phyloP scores from a whole-genome alignment of 202 grass and related monocot genomes.

The Hordeum pubiflorum region DNA sequence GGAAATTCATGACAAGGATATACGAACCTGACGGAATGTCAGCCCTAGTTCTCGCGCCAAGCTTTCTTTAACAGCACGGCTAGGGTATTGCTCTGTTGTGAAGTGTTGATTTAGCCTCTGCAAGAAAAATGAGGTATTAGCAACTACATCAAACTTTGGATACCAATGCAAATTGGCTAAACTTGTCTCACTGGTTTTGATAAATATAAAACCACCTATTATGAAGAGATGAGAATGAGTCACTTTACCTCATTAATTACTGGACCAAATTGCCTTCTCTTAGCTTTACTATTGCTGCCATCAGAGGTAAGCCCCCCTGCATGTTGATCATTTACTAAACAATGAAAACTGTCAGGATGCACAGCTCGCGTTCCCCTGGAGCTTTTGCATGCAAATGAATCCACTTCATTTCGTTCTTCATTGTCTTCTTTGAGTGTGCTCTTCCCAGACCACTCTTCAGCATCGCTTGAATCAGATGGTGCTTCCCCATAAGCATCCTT shows the following conservation, averaged over 20 bases:
- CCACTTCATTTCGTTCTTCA: constrained; percentile 26
- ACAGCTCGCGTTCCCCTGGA: constrained; percentile 1
- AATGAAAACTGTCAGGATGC: constrained; percentile 16
- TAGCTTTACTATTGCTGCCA: constrained; percentile 26
- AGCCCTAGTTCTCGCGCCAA: constrained; percentile 64
- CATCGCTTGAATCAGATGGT: constrained; percentile 55
- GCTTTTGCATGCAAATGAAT: constrained; percentile 18
- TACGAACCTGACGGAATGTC: constrained; percentile 50
- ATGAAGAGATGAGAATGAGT: not conserved
- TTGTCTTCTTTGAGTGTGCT: constrained; percentile 38
- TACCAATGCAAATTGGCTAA: constrained; percentile 7
- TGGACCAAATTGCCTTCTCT: constrained; percentile 28
- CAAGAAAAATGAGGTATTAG: constrained; percentile 21
- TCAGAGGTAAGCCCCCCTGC: constrained; percentile 14
- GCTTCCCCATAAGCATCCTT: constrained; percentile 60
- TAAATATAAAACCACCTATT: not conserved
- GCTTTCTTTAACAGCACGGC: constrained; percentile 50
- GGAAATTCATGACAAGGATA: constrained; percentile 6
- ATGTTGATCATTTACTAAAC: constrained; percentile 20
- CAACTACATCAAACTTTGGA: constrained; percentile 13
- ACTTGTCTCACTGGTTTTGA: not conserved
- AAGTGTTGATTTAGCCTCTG: constrained; percentile 65
- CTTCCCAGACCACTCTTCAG: constrained; percentile 73
- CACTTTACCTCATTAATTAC: constrained; percentile 37
- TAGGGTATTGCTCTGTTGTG: constrained; percentile 58